Evolutionary conservation across 805 yeast genomes (phyloP).

Genomic region (Kockiozyma suomiensis): DNA sequence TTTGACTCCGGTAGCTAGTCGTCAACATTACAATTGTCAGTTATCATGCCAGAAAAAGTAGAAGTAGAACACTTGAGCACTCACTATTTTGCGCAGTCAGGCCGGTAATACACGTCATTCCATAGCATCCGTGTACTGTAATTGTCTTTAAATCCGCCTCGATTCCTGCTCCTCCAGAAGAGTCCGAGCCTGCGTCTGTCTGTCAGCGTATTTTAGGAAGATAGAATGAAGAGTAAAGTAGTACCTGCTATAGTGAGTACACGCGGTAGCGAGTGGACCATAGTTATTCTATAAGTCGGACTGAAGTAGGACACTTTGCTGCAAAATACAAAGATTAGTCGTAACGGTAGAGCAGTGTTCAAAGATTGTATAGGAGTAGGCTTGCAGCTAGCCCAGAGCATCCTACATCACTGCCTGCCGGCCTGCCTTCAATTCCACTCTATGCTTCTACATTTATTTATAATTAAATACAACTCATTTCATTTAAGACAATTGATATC

Average conservation of each 20-base stretch:
- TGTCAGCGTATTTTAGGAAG: background rate
- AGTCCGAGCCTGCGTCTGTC: slow-evolving; percentile 64
- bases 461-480: too few relatives aligned
- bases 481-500: too few relatives aligned
- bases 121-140: slow-evolving; percentile 73
- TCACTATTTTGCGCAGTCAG: slow-evolving; percentile 77
- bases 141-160: slow-evolving; percentile 87
- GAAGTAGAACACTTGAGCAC: background rate
- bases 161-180: slow-evolving; percentile 89
- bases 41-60: background rate
- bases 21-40: background rate
- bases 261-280: slow-evolving; percentile 26
- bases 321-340: too few relatives aligned
- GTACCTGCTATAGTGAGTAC: slow-evolving; percentile 39
- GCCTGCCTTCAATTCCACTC: too few relatives aligned
- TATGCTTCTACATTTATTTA: too few relatives aligned
- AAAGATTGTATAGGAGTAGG: too few relatives aligned
- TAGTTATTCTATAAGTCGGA: background rate
- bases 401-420: too few relatives aligned
- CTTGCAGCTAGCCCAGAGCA: too few relatives aligned
- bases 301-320: too few relatives aligned
- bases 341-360: too few relatives aligned
- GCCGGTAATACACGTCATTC: slow-evolving; percentile 74
- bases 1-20: slow-evolving; percentile 46
- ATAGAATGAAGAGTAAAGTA: background rate